phyloP scores from a whole-genome alignment of 192 early-diverging fungal species.

The Oehlia diaphana region DNA sequence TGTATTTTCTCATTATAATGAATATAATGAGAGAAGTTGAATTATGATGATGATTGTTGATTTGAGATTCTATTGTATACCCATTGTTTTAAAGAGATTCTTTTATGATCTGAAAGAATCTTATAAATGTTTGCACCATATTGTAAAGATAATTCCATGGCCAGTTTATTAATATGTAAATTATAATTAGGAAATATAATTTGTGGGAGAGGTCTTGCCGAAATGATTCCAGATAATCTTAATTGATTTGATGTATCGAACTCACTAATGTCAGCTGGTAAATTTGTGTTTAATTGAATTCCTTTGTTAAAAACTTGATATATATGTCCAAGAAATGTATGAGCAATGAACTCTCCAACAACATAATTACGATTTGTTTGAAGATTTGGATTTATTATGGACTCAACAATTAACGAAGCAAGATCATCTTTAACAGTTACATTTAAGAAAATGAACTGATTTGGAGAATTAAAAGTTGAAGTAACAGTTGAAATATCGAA shows the following conservation, averaged over 20 bases:
- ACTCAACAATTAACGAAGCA: neutral
- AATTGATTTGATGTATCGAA: conserved; percentile 2
- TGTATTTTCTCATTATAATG: too few relatives aligned
- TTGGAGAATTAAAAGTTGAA: neutral
- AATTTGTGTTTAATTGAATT: neutral
- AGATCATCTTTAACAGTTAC: conserved; percentile 2
- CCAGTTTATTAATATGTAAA: neutral
- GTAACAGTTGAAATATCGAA: conserved; percentile 2
- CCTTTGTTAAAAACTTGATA: conserved; percentile 14
- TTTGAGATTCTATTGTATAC: neutral
- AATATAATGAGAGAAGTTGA: too few relatives aligned
- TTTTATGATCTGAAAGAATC: neutral
- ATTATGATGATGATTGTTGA: too few relatives aligned
- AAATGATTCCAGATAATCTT: neutral
- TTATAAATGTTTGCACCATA: neutral
- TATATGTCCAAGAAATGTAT: conserved; percentile 4
- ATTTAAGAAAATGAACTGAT: conserved; percentile 8
- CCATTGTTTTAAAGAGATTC: neutral
- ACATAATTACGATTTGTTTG: neutral
- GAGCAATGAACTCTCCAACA: conserved; percentile 3
- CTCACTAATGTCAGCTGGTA: neutral
- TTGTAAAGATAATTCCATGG: conserved; percentile 5
- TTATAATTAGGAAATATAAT: conserved; percentile 4
- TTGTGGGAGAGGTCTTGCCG: neutral
- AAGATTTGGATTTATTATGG: neutral